phyloP scores from a whole-genome alignment of 495 filamentous ascomycete species.

The Tuber brumale region DNA sequence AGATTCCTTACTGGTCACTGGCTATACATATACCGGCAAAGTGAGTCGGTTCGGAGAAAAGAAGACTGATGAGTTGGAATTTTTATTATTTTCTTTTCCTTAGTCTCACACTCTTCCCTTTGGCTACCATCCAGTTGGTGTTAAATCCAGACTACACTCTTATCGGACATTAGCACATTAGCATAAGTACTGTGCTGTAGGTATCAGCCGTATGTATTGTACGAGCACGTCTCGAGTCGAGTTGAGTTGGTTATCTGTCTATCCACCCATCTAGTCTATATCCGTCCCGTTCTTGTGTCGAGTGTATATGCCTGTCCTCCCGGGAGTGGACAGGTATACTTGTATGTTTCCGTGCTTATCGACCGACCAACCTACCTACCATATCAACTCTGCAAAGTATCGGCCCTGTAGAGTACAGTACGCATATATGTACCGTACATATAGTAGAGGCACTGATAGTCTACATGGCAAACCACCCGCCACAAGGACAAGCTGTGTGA shows the following conservation, averaged over 20 bases:
- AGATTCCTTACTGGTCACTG: no score
- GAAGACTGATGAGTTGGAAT: background rate
- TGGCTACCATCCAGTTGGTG: background rate
- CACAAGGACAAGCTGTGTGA: background rate
- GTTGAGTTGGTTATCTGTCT: background rate
- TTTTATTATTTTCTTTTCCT: background rate
- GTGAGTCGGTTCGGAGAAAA: background rate
- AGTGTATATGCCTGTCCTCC: background rate
- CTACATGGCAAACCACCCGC: background rate
- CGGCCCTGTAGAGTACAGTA: background rate
- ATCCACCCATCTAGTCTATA: background rate
- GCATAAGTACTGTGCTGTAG: background rate
- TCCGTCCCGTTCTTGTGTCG: background rate
- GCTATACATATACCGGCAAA: background rate
- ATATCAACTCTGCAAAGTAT: background rate
- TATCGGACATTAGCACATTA: background rate
- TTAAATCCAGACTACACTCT: background rate
- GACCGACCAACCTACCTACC: background rate
- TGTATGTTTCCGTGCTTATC: background rate
- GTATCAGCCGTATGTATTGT: background rate
- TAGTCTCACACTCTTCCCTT: background rate
- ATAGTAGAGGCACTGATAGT: background rate
- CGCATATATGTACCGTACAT: background rate
- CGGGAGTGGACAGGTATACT: background rate
- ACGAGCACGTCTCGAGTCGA: background rate